These are phyloP conservation scores for Verticillium zaregamsianum DNA, from an alignment of 2,329 filamentous ascomycete genomes.

Conservation along the genomic window DNA sequence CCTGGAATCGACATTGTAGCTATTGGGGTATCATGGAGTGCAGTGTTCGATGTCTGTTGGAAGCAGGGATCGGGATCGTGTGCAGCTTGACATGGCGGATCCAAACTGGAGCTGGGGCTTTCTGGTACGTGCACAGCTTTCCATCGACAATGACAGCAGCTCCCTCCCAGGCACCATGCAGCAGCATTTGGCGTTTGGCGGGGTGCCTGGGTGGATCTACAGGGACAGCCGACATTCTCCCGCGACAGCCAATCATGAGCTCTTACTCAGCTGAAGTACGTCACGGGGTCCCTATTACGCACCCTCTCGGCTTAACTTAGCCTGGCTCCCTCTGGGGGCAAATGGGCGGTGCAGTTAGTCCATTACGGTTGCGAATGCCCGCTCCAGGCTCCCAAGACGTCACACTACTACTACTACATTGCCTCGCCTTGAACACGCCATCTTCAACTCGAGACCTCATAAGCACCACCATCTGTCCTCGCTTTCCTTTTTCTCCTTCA, in stretches of 20 bases:
- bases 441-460: not conserved
- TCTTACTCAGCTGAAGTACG: not conserved
- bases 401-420: not conserved
- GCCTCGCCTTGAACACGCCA: not conserved
- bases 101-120: no score
- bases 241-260: not conserved
- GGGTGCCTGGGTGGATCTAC: not conserved
- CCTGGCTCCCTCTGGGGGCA: not conserved
- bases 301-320: not conserved
- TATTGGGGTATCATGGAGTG: constrained; percentile 2
- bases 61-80: not conserved
- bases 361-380: not conserved
- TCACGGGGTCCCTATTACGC: not conserved
- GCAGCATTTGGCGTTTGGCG: not conserved
- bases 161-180: not conserved
- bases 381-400: not conserved
- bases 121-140: no score
- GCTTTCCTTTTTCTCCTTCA: not conserved
- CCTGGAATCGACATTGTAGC: constrained; percentile 67
- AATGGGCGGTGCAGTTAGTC: not conserved
- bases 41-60: not conserved
- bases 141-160: no score
- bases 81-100: not conserved
- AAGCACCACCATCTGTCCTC: not conserved
- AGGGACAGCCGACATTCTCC: not conserved